Evolutionary conservation across 176 grass and related monocot genomes (phyloP).

Genomic region (Miscanthus lutarioriparius): DNA sequence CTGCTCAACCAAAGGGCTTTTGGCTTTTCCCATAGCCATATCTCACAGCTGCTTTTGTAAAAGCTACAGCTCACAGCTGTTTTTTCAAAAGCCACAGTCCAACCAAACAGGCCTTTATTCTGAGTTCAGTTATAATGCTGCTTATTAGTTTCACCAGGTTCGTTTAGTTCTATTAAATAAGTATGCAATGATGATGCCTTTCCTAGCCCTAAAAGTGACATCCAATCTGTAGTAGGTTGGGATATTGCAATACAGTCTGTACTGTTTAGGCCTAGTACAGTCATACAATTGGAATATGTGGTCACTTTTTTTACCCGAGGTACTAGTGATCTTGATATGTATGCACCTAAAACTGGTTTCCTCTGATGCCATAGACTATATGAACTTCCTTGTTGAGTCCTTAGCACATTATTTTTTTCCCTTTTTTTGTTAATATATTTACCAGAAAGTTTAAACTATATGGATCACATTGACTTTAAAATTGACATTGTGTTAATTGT

Average conservation of each 20-base stretch:
- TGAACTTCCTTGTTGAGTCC: background rate
- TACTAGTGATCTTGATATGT: background rate
- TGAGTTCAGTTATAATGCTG: slow-evolving; percentile 3
- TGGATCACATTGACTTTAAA: background rate
- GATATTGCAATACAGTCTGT: background rate
- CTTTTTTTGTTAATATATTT: background rate
- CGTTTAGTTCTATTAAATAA: background rate
- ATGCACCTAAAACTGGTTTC: background rate
- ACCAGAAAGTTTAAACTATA: background rate
- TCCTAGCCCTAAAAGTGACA: slow-evolving; percentile 1
- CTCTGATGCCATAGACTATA: background rate
- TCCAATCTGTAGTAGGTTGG: background rate
- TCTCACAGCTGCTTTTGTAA: too few species aligned
- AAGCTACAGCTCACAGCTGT: too few species aligned
- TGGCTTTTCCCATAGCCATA: too few species aligned
- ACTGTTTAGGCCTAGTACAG: background rate
- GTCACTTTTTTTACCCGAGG: too few species aligned
- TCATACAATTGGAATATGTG: too few species aligned
- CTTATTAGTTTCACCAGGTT: background rate
- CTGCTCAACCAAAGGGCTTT: too few species aligned
- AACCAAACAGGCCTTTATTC: too few species aligned
- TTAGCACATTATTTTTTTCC: background rate
- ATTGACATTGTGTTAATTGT: background rate
- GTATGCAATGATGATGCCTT: background rate
- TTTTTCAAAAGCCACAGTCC: too few species aligned